Conservation (phyloP, 306 rosid species). For the Myrica gale region DNA sequence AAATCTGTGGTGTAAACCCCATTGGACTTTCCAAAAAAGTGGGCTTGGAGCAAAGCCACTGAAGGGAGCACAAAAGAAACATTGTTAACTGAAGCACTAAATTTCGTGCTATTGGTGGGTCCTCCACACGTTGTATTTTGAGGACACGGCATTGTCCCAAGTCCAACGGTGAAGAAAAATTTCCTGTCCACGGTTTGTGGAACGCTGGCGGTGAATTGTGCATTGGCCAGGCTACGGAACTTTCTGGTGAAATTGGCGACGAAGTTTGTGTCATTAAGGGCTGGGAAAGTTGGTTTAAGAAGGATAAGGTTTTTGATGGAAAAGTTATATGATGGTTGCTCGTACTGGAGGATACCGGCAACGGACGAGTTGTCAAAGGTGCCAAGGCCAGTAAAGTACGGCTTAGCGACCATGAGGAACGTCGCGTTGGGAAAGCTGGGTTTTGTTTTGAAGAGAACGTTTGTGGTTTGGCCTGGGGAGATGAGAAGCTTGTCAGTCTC, state of each 20-base stretch:
- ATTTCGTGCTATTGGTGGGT: constrained; percentile 62
- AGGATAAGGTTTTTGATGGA: constrained; percentile 31
- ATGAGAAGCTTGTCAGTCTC: constrained; percentile 45
- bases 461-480: constrained; percentile 76
- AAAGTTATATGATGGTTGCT: constrained; percentile 27
- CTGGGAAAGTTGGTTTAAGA: constrained; percentile 56
- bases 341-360: constrained; percentile 59
- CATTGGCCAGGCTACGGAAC: constrained; percentile 50
- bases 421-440: constrained; percentile 55
- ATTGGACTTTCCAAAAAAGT: constrained; percentile 42
- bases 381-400: constrained; percentile 62
- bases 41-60: constrained; percentile 58
- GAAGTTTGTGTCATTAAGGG: constrained; percentile 61
- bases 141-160: constrained; percentile 73
- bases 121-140: constrained; percentile 77
- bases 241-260: constrained; percentile 47
- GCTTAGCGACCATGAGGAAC: constrained; percentile 58
- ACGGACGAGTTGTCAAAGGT: constrained; percentile 71
- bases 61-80: constrained; percentile 69
- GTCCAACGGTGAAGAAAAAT: constrained; percentile 67
- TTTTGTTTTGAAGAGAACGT: constrained; percentile 58
- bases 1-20: constrained; percentile 62
- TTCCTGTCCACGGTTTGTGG: constrained; percentile 54
- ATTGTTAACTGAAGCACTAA: constrained; percentile 65
- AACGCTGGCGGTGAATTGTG: constrained; percentile 60